Conservation (phyloP, 208 protist species). For the Crithidia thermophila region DNA sequence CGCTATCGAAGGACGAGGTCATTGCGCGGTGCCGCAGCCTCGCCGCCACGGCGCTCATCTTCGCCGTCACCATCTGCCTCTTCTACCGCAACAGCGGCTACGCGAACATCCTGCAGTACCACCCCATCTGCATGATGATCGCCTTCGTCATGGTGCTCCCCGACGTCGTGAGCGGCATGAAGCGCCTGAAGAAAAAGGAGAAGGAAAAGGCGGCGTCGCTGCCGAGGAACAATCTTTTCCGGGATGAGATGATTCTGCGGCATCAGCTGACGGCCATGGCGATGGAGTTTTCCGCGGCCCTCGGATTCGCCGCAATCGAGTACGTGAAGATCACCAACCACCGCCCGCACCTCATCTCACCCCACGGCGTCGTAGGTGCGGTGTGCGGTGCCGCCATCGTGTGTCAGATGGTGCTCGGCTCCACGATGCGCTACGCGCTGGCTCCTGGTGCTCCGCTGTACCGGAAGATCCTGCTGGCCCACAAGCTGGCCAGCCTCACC, state of each 20-base stretch:
- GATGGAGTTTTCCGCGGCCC: constrained; percentile 38
- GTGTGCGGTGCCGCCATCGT: constrained; percentile 33
- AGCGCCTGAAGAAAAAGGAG: constrained; percentile 24
- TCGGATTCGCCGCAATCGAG: constrained; percentile 56
- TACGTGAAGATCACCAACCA: constrained; percentile 52
- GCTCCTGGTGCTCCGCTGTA: neutral
- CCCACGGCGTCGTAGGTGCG: constrained; percentile 45
- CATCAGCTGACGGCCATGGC: constrained; percentile 46
- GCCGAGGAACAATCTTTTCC: neutral
- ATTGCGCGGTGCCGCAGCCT: constrained; percentile 21
- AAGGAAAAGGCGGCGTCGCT: neutral
- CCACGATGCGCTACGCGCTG: constrained; percentile 33
- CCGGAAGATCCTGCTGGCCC: constrained; percentile 7
- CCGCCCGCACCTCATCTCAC: constrained; percentile 45
- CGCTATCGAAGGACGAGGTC: constrained; percentile 7
- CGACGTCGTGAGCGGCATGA: constrained; percentile 44
- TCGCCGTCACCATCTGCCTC: constrained; percentile 5
- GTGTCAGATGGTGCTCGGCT: constrained; percentile 39
- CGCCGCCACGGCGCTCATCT: constrained; percentile 15
- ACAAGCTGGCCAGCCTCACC: constrained; percentile 25
- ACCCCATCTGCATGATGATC: constrained; percentile 55
- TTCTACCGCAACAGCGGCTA: constrained; percentile 15
- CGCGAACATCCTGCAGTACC: constrained; percentile 46
- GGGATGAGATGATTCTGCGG: constrained; percentile 26
- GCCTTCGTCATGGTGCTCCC: constrained; percentile 54